These are phyloP conservation scores for Geoglossum cookeanum DNA, from an alignment of 2,329 filamentous ascomycete genomes.

Conservation along the genomic window DNA sequence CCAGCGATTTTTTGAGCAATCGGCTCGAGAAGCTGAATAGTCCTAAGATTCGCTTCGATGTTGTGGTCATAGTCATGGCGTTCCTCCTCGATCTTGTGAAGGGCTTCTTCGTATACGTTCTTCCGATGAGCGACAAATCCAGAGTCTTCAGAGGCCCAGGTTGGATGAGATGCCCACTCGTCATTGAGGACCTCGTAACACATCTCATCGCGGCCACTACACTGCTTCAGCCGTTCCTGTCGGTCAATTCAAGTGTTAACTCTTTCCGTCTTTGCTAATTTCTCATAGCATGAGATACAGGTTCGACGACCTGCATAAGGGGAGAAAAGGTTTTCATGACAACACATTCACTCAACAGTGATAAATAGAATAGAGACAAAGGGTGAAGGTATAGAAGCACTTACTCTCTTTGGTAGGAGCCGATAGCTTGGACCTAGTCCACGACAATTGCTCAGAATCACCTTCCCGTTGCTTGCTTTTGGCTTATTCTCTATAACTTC, in stretches of 20 bases:
- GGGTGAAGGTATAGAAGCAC: conserved; percentile 13
- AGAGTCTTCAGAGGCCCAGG: conserved; percentile 95
- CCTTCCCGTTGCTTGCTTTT: conserved; percentile 54
- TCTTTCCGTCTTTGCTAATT: not conserved
- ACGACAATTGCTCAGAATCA: conserved; percentile 89
- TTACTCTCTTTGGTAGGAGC: conserved; percentile 61
- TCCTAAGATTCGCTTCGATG: conserved; percentile 86
- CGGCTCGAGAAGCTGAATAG: conserved; percentile 87
- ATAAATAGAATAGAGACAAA: not conserved
- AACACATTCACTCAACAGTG: not conserved
- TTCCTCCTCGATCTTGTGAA: conserved; percentile 94
- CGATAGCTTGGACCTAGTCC: conserved; percentile 93
- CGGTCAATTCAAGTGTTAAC: not conserved
- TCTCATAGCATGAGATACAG: not conserved
- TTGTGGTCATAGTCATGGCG: conserved; percentile 98
- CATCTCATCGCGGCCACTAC: conserved; percentile 85
- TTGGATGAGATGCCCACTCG: conserved; percentile 95
- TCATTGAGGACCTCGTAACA: conserved; percentile 90
- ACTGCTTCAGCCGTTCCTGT: conserved; percentile 67
- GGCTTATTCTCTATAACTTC: conserved; percentile 63
- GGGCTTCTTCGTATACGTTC: conserved; percentile 82
- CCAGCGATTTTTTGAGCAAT: conserved; percentile 79
- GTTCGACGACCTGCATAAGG: not conserved
- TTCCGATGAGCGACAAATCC: conserved; percentile 96
- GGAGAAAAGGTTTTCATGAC: not conserved